A percentile compares a stretch with the other conserved stretches of the same genome.
Evolutionary conservation across 2,329 filamentous ascomycete genomes (phyloP).

Genomic region (Cytospora chrysosperma): DNA sequence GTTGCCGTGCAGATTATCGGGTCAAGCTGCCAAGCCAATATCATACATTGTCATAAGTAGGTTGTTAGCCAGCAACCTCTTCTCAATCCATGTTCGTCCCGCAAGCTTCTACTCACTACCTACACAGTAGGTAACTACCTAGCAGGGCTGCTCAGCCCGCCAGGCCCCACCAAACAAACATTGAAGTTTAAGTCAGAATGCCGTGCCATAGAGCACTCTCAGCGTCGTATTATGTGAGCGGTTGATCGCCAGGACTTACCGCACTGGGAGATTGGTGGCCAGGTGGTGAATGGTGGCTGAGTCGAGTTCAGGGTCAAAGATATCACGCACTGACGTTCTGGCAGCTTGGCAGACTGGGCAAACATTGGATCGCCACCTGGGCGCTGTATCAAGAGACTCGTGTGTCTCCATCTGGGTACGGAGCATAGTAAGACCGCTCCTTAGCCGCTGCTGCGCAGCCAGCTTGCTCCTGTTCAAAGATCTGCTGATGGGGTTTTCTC

Average conservation of each 20-base stretch:
- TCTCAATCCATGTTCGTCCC: not conserved
- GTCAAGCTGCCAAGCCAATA: too few species aligned
- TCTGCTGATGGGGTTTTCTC: constrained; percentile 1
- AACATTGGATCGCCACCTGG: not conserved
- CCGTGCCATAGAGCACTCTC: not conserved
- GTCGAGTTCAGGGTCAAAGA: not conserved
- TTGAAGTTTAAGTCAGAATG: not conserved
- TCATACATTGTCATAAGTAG: too few species aligned
- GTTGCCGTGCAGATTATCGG: too few species aligned
- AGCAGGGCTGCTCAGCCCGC: too few species aligned
- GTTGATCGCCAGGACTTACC: not conserved
- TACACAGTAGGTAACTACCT: not conserved
- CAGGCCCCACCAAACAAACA: not conserved
- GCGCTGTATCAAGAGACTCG: not conserved
- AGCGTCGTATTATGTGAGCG: not conserved
- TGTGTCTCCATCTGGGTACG: too few species aligned
- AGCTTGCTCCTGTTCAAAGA: not conserved
- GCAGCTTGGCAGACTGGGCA: not conserved
- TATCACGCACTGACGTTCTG: not conserved
- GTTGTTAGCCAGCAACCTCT: too few species aligned
- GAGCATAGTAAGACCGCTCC: not conserved
- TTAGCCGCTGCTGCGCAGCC: not conserved
- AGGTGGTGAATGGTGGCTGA: constrained; percentile 13
- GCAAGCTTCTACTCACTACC: not conserved
- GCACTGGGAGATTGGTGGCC: not conserved